Base-by-base conservation (phyloP, 2,329 filamentous ascomycete species). In the Paraconiothyrium sp. region DNA sequence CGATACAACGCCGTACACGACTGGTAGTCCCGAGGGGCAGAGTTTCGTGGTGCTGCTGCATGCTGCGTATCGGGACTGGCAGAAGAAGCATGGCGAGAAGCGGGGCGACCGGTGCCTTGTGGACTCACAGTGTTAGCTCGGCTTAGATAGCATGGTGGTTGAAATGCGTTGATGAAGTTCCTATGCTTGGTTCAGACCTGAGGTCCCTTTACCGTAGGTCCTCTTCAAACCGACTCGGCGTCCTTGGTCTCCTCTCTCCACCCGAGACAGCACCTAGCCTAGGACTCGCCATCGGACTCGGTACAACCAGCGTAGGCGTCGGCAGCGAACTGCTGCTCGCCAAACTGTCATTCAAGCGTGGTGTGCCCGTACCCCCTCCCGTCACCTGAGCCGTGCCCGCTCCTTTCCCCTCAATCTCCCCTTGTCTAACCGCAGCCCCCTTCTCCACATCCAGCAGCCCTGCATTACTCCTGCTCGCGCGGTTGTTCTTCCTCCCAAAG, bases 1-100 rank as follows among this genome's bases (percentile, higher is more conserved):
- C 20, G 76, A 78, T 52, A 52, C 37, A 35, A 76, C 70, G 1
- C 67, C 66, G 10, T 64, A 67, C 37, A 65, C 65, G 5, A 71
- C 64, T 0, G 69, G 76, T 8, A 80, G 74, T 58, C 78, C 82
- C 0, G 81, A 84, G 64, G 81, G 78, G 2, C 77, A 82, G 68
- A 78, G 75, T 43, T 84, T 84, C 65, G 73, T 80, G 1, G 69
- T 84, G 6, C 62, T 83, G 56, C 59, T 84, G 67, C 78, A 78
- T 56, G 72, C 81, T 30, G 82, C 82, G 5, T 79, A 79, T 62
- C 67, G 80, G 50, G 82, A 84, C 60, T 81, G 76, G 67, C 64
- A 63, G 57, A 56, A 43, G 22, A n/a, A 11, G 16, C 41, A 55
- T 16, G 9, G 8, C 13, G 49, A 24, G 37, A 41, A 24, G 59